A percentile compares a stretch with the other conserved stretches of the same genome.
These are phyloP conservation scores for Hortiboletus campestris DNA, from an alignment of 768 basidiomycete genomes.

Conservation along the genomic window DNA sequence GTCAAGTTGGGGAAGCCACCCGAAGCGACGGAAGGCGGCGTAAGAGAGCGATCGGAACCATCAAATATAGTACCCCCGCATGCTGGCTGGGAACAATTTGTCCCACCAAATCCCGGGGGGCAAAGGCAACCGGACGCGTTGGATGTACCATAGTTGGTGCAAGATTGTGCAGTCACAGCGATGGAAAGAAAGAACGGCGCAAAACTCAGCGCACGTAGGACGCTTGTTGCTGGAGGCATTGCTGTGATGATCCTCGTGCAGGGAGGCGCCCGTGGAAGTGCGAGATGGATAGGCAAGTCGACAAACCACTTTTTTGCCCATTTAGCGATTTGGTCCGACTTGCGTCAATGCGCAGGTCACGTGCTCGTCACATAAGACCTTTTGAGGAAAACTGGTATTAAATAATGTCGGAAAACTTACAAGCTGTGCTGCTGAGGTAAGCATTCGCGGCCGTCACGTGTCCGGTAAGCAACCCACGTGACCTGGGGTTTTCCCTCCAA, in stretches of 20 bases:
- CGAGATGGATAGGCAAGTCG: neutral
- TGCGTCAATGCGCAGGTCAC: no score
- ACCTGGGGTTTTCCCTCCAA: no score
- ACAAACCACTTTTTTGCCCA: neutral
- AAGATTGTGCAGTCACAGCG: slow-evolving; percentile 22
- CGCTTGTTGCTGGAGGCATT: slow-evolving; percentile 10
- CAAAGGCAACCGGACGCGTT: slow-evolving; percentile 54
- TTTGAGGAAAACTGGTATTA: no score
- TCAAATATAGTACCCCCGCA: slow-evolving; percentile 86
- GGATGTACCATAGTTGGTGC: slow-evolving; percentile 26
- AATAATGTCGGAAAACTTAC: no score
- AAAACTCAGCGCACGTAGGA: slow-evolving; percentile 10
- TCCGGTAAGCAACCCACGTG: no score
- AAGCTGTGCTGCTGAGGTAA: no score
- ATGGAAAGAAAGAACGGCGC: slow-evolving; percentile 11
- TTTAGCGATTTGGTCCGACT: no score
- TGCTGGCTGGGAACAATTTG: slow-evolving; percentile 62
- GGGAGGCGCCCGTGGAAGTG: neutral
- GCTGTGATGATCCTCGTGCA: neutral
- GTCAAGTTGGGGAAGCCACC: slow-evolving; percentile 64
- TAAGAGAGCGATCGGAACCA: slow-evolving; percentile 55
- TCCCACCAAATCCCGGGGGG: slow-evolving; percentile 78
- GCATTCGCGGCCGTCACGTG: no score
- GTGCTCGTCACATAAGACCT: no score
- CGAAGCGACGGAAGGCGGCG: slow-evolving; percentile 35